Evolutionary conservation across 176 grass and related monocot genomes (phyloP).

Genomic region (Olyra latifolia): DNA sequence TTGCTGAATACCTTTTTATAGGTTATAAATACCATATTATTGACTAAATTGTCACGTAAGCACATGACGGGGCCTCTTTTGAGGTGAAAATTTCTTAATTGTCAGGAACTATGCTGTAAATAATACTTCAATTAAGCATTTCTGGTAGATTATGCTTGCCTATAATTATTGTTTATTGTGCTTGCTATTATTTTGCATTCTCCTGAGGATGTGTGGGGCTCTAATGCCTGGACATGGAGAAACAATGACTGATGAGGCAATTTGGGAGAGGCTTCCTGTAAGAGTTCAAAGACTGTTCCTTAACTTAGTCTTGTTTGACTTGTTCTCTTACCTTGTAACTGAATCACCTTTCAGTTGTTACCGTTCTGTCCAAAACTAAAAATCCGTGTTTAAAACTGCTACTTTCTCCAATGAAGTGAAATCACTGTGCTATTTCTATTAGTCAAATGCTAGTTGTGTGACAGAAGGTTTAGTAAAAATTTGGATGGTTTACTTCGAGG

Average conservation of each 20-base stretch:
- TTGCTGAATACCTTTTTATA: conserved; percentile 17
- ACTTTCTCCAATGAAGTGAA: conserved; percentile 1
- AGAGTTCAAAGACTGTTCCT: conserved; percentile 31
- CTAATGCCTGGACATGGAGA: conserved; percentile 79
- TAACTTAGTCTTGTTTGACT: background rate
- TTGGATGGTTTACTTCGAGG: background rate
- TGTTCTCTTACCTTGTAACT: background rate
- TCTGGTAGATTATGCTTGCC: conserved; percentile 4
- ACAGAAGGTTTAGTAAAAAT: background rate
- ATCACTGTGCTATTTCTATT: background rate
- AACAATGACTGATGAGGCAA: conserved; percentile 64
- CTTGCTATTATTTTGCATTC: background rate
- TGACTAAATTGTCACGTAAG: background rate
- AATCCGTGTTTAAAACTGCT: background rate
- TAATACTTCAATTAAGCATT: conserved; percentile 1
- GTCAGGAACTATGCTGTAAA: conserved; percentile 11
- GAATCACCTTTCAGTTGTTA: background rate
- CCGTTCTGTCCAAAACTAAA: background rate
- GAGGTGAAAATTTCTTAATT: background rate
- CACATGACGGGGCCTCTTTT: background rate
- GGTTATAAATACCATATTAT: background rate
- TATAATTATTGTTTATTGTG: conserved; percentile 22
- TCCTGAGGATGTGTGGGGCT: conserved; percentile 67
- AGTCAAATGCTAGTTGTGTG: background rate
- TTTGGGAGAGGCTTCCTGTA: conserved; percentile 83